Percentiles rank a stretch among this genome's conserved stretches.
Evolutionary conservation across 2,329 filamentous ascomycete genomes (phyloP).

Genomic region (Colletotrichum sp.): DNA sequence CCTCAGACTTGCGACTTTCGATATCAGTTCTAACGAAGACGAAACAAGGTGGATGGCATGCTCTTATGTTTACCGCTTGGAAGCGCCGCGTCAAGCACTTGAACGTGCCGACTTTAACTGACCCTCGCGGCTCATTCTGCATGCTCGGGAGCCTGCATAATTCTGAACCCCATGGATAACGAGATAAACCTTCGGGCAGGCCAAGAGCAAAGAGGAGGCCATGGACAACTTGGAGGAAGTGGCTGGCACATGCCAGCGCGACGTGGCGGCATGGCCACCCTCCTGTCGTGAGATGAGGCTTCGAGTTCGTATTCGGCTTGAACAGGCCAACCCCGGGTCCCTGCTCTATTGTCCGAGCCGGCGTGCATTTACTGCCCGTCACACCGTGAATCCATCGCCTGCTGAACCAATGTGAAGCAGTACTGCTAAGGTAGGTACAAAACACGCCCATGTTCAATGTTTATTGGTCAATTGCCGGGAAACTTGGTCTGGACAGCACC

Average conservation of each 20-base stretch:
- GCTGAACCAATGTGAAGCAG: not conserved
- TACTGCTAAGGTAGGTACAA: not conserved
- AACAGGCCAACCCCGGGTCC: not conserved
- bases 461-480: not conserved
- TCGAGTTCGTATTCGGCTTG: slow-evolving; percentile 19
- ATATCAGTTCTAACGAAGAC: not conserved
- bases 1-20: not conserved
- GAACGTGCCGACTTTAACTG: not conserved
- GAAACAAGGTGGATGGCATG: not conserved
- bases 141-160: not conserved
- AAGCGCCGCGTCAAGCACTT: not conserved
- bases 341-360: not conserved
- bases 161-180: not conserved
- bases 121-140: not conserved
- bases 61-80: not conserved
- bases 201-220: not conserved
- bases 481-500: not conserved
- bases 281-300: not conserved
- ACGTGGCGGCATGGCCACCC: not conserved
- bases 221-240: not conserved
- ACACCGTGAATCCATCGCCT: not conserved
- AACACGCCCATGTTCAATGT: not conserved
- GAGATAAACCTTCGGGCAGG: not conserved
- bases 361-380: not conserved
- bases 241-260: not conserved